Evolutionary conservation across 2,329 filamentous ascomycete species (phyloP), one percentile per base, ranked within the genome.

Genomic region (Dichotomopilus funicola): DNA sequence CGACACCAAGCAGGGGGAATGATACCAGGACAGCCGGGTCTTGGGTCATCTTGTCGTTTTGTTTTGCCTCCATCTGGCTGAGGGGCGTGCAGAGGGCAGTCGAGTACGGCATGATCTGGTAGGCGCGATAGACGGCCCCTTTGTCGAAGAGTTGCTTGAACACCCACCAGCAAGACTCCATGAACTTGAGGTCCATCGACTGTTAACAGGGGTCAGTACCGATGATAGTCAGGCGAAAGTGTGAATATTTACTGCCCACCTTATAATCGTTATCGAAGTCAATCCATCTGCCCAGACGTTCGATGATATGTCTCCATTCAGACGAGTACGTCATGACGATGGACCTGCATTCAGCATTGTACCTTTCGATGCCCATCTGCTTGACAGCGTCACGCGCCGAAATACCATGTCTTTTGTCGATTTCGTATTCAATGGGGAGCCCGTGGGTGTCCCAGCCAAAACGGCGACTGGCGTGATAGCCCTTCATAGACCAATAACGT

Each of bases 251-350:
- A 46, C 38, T 8, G 49, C 56, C 2, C 38, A 85, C 85, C 83
- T 96, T 96, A 78, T 95, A 96, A 70, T 96, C 90, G 65, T 95
- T 94, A 72, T 97, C 92, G 65, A 97, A 96, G 72, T 96, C 92
- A 65, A 96, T 94, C 92, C 92, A 97, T 56, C 92, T 86, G 55
- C 92, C 92, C 44, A 96, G 74, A 59, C 92, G 80, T 67, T 95
- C 90, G 65, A 96, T 88, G 34, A 89, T 95, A 60, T 84, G 75
- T 65, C 90, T 83, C 92, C 92, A 97, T 70, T 96, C 92, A 12
- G 78, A 72, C 9, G 90, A 84, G 69, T 88, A 96, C 65, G 88
- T 83, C 89, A 96, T 95, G 63, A 96, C 92, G 70, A 96, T 96
- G 60, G 89, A 84, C 59, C 87, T 82, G 71, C 92, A 97, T 74